Evolutionary conservation across 1,139 yeast genomes (phyloP).

Genomic region (Sugiyamaella novakii): DNA sequence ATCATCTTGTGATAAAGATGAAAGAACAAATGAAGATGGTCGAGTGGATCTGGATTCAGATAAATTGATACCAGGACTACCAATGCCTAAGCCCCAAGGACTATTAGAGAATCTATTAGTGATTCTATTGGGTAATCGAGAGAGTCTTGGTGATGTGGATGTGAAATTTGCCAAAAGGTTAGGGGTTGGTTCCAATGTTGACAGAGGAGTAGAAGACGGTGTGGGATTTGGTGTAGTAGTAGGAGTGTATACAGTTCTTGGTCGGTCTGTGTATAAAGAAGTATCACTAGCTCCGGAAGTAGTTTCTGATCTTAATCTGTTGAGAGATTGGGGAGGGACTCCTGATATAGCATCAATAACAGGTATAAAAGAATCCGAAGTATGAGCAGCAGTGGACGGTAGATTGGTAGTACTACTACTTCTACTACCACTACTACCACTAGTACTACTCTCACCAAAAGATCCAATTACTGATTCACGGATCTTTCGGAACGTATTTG

Average conservation of each 20-base stretch:
- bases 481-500: conserved; percentile 13
- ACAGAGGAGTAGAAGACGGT: too few species aligned
- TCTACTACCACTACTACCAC: background rate
- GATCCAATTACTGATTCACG: conserved; percentile 16
- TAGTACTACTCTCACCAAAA: background rate
- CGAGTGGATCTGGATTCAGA: background rate
- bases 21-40: background rate
- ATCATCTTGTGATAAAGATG: background rate
- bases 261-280: too few species aligned
- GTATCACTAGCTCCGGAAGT: too few species aligned
- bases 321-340: too few species aligned
- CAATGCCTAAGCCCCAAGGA: background rate
- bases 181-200: too few species aligned
- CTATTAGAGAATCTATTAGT: background rate
- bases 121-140: background rate
- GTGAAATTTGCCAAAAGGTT: too few species aligned
- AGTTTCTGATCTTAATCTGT: too few species aligned
- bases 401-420: background rate
- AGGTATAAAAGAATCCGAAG: too few species aligned
- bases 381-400: background rate
- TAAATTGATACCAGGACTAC: background rate
- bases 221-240: too few species aligned
- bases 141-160: too few species aligned
- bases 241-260: too few species aligned
- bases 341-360: too few species aligned